Conservation (phyloP, 495 filamentous ascomycete species). For the Xylaria nigripes region DNA sequence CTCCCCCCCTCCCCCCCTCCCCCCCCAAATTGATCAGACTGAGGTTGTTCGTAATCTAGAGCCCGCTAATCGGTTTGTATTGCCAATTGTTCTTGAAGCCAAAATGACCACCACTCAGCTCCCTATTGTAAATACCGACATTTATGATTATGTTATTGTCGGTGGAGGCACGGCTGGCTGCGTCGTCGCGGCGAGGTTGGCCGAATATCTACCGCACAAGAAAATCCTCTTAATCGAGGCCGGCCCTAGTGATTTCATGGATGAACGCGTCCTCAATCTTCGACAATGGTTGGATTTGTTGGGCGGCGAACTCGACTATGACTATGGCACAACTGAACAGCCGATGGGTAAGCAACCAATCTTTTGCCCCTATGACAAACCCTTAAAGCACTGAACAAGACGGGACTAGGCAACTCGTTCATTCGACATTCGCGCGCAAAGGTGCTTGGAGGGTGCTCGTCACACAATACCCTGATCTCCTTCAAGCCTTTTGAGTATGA, state of each 20-base stretch:
- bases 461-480: constrained; percentile 79
- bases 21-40: not conserved
- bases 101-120: constrained; percentile 56
- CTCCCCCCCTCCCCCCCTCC: no score
- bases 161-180: constrained; percentile 81
- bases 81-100: not conserved
- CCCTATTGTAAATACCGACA: constrained; percentile 49
- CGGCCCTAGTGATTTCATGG: constrained; percentile 42
- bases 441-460: constrained; percentile 77
- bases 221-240: constrained; percentile 58
- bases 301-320: constrained; percentile 76
- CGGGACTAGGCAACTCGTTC: constrained; percentile 58
- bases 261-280: constrained; percentile 52
- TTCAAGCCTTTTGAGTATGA: constrained; percentile 80
- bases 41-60: not conserved
- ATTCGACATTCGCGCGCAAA: constrained; percentile 80
- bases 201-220: constrained; percentile 59
- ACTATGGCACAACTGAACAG: constrained; percentile 79
- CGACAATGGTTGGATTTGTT: constrained; percentile 73
- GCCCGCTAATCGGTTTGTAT: not conserved
- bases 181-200: constrained; percentile 57
- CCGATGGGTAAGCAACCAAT: constrained; percentile 52
- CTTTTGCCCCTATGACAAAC: constrained; percentile 11
- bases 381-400: not conserved
- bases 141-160: constrained; percentile 78